Base-by-base conservation (phyloP, 2,329 filamentous ascomycete species). In the Coleophoma cylindrospora region DNA sequence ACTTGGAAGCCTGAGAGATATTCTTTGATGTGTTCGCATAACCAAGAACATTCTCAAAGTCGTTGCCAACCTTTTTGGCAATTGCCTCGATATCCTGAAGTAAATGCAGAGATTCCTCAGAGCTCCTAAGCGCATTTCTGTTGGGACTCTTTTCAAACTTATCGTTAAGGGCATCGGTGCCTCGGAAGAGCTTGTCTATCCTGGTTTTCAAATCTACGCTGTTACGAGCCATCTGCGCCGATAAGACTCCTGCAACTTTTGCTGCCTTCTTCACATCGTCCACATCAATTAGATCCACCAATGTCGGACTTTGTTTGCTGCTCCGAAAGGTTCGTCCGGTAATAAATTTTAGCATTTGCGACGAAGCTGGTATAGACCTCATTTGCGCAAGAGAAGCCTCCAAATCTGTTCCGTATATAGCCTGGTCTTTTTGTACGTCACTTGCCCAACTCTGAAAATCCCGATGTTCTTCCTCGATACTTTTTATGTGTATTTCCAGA, bases 71-170 rank as follows among this genome's bases (percentile, higher is more conserved):
- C 69, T 96, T 96, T 61, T 84, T 90, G 47, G 85, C 84, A 49
- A 97, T 77, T 0, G 89, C 86, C 64, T 92, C 86, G 40, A 97
- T 90, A 65, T 97, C 94, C 54, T 90, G 80, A 45, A 94, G 74
- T 7, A 96, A 73, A 54, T 86, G 83, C 19, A 73, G 68, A 5
- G 86, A 77, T 56, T 91, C 87, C 45, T 81, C 76, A 40, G 73
- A 74, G 52, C 82, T 83, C 15, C 75, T 71, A 43, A 83, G 64
- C 6, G 77, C 69, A 19, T 76, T 86, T 45, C 75, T 79, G 50
- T 64, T 74, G 57, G 72, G 72, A 13, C 78, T 73, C 48, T 78
- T 79, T 40, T 86, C 79, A 45, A 91, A 86, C 10, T 80, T 77
- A 19, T 77, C 75, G 49, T 83, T 77, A 8, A 89, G 73, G 10